These are phyloP conservation scores for Dipodascus albidus DNA, from an alignment of 805 yeast species.

Conservation along the genomic window DNA sequence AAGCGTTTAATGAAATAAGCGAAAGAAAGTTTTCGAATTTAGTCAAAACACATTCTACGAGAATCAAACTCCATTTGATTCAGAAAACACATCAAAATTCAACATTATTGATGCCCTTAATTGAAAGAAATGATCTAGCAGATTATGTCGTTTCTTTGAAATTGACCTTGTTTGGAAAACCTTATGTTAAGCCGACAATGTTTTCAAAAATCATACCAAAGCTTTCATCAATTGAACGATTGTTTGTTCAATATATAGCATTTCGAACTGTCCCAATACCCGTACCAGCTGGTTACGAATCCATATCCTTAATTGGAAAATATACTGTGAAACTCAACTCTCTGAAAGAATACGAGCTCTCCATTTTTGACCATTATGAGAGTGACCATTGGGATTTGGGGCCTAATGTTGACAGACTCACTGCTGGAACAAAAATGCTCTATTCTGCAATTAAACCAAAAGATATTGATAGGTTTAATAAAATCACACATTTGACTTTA, in stretches of 20 bases:
- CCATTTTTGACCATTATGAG: neutral
- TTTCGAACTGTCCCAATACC: neutral
- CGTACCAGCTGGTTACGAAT: neutral
- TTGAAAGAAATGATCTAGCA: neutral
- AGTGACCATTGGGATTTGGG: neutral
- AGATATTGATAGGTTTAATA: neutral
- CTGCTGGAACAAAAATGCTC: neutral
- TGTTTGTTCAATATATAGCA: neutral
- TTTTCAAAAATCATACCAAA: neutral
- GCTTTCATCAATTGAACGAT: neutral
- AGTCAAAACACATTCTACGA: neutral
- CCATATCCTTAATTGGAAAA: neutral
- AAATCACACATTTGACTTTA: neutral
- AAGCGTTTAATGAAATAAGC: neutral
- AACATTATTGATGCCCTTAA: neutral
- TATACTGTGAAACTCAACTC: neutral
- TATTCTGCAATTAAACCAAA: neutral
- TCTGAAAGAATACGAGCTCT: neutral
- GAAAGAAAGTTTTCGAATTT: neutral
- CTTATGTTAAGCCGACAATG: neutral
- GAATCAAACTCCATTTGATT: neutral
- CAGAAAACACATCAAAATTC: neutral
- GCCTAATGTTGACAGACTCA: neutral
- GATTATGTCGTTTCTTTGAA: neutral
- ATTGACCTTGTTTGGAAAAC: neutral